phyloP scores from a whole-genome alignment of 371 early-diverging fungal species.

The Phascolomyces articulosus region DNA sequence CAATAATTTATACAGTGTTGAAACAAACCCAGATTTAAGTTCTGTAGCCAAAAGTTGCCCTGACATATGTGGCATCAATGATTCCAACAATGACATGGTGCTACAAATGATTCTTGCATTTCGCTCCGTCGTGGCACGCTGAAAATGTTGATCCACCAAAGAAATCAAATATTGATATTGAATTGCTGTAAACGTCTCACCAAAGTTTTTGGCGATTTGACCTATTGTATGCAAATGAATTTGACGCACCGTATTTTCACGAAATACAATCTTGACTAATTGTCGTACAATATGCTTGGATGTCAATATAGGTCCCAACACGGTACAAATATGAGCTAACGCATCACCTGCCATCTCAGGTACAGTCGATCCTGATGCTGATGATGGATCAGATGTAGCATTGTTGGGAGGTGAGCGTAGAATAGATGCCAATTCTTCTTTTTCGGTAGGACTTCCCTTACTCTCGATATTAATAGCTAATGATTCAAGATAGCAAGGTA shows the following conservation, averaged over 20 bases:
- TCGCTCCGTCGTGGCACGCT: slow-evolving; percentile 19
- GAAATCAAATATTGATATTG: slow-evolving; percentile 63
- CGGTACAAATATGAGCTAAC: slow-evolving; percentile 51
- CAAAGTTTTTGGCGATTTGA: slow-evolving; percentile 58
- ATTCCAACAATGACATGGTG: slow-evolving; percentile 40
- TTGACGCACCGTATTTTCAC: slow-evolving; percentile 48
- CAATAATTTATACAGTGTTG: slow-evolving; percentile 42
- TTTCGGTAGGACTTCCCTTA: slow-evolving; percentile 8
- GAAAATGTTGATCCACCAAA: slow-evolving; percentile 25
- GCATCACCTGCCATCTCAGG: slow-evolving; percentile 55
- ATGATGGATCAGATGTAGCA: background rate
- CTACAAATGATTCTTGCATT: slow-evolving; percentile 33
- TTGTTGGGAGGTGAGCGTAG: background rate
- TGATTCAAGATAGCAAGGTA: slow-evolving; percentile 67
- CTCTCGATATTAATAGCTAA: slow-evolving; percentile 30
- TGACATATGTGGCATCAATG: slow-evolving; percentile 46
- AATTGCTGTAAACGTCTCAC: slow-evolving; percentile 65
- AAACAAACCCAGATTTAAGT: slow-evolving; percentile 51
- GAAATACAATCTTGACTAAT: slow-evolving; percentile 56
- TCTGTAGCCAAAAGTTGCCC: slow-evolving; percentile 42
- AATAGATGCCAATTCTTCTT: slow-evolving; percentile 6
- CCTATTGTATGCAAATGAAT: slow-evolving; percentile 47
- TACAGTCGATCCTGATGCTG: slow-evolving; percentile 6
- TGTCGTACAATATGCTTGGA: slow-evolving; percentile 68
- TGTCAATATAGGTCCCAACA: slow-evolving; percentile 61